These are phyloP conservation scores for Boletellus ananiceps DNA, from an alignment of 768 basidiomycete genomes.

Conservation along the genomic window DNA sequence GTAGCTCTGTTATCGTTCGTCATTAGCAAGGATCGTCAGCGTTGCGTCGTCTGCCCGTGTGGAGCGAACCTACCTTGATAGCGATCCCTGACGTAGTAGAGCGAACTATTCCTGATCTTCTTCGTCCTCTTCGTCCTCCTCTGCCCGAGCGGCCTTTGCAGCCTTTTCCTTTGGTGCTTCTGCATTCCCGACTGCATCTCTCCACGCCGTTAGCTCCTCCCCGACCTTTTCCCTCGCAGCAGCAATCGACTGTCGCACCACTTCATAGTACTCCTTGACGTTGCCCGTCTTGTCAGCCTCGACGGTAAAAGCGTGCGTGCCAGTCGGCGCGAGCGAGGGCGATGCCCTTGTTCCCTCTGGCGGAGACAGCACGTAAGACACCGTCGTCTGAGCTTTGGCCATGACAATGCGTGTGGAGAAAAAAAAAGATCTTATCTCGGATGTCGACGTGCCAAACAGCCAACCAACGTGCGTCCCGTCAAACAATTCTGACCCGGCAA, in stretches of 20 bases:
- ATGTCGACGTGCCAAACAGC: slow-evolving; percentile 3
- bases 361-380: slow-evolving; percentile 21
- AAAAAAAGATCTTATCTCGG: slow-evolving; percentile 16
- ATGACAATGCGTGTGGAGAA: slow-evolving; percentile 11
- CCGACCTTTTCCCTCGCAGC: slow-evolving; percentile 54
- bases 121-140: slow-evolving; percentile 46
- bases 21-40: background rate
- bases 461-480: no score
- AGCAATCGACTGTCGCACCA: slow-evolving; percentile 45
- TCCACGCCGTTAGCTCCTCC: slow-evolving; percentile 68
- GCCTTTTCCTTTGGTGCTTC: slow-evolving; percentile 59
- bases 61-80: no score
- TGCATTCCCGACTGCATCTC: slow-evolving; percentile 62
- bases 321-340: slow-evolving; percentile 19
- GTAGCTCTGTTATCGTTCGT: no score
- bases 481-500: slow-evolving; percentile 11
- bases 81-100: background rate
- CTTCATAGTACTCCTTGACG: slow-evolving; percentile 41
- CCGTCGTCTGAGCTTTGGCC: slow-evolving; percentile 6
- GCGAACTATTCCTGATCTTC: slow-evolving; percentile 19
- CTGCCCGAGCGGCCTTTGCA: slow-evolving; percentile 38
- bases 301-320: slow-evolving; percentile 25
- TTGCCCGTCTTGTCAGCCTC: slow-evolving; percentile 14
- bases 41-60: no score
- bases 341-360: slow-evolving; percentile 16